These are phyloP conservation scores for Penicillium fuscoglaucum DNA, from an alignment of 2,329 filamentous ascomycete genomes.

Conservation along the genomic window DNA sequence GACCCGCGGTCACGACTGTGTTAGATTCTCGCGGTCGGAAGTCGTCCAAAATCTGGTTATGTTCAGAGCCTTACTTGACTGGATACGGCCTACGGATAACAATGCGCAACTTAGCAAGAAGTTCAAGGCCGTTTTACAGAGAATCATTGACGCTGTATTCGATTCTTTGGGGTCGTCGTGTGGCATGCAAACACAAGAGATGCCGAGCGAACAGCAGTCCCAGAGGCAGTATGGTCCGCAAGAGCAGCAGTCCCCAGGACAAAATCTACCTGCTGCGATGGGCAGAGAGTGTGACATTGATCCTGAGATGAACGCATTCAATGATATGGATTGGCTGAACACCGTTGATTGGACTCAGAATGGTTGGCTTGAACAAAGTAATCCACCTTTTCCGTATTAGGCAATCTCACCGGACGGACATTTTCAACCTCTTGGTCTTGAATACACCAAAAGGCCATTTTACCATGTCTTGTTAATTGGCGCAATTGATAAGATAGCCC, in stretches of 20 bases:
- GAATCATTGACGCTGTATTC: not conserved
- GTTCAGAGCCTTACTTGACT: not conserved
- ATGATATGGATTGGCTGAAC: constrained; percentile 5
- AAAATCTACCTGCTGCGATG: not conserved
- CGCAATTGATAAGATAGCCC: not conserved
- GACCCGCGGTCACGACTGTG: not conserved
- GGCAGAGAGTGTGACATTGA: not conserved
- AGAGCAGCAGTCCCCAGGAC: not conserved
- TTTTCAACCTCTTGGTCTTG: not conserved
- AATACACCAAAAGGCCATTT: not conserved
- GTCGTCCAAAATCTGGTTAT: not conserved
- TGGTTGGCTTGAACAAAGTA: not conserved
- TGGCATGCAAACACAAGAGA: not conserved
- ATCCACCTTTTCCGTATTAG: not conserved
- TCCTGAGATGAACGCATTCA: not conserved
- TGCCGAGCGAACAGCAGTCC: not conserved
- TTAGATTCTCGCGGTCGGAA: not conserved
- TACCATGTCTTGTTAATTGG: not conserved
- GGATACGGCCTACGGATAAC: not conserved
- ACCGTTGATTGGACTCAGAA: constrained; percentile 2
- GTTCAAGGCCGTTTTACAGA: not conserved
- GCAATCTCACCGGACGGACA: not conserved
- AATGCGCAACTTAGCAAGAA: not conserved
- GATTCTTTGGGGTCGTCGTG: not conserved
- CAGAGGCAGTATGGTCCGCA: not conserved